Base-by-base conservation (phyloP, 129 eudicot genomes). In the Flaveria bidentis region DNA sequence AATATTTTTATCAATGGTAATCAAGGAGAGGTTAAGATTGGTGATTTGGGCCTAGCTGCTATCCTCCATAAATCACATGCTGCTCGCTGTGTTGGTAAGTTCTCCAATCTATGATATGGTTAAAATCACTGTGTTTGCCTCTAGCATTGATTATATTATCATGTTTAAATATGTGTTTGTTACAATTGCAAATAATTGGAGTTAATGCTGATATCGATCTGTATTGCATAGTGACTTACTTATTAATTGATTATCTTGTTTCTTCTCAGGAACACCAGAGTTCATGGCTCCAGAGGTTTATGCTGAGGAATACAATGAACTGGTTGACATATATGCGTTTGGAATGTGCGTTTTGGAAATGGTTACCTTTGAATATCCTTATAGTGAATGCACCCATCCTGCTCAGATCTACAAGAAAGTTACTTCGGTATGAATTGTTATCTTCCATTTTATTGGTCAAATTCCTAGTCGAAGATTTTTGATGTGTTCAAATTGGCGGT, bases 371-470 rank as follows among this genome's bases (percentile, higher is more conserved):
- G 98, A 93, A 71, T 90, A 88, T 77, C 98, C 98, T 33, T 94
- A 94, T 55, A 94, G 96, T 60, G 98, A 94, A 77, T 94, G 98
- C 88, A 85, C 82, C 16, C 89, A 91, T 78, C 96, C 97, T 55
- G 98, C 98, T 75, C 96, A 95, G 67, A 95, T 95, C 72, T 95
- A 91, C 87, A 95, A 89, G 94, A 95, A 95, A 91, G 99, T 95
- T 44, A 83, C 82, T 45, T 89, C 99, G 71, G 99, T 94, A 89
- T 80, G 87, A 70, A 74, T 28, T 67, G 51, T 6, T 71, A 69
- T 16, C 76, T 73, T 44, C 18, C 46, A 5, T 56, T 67, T 1
- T 26, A 45, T 0, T 3, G 42, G 14, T 45, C 41, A 10, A 57
- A 3, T 18, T 50, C 47, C 7, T 8, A 50, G 13, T 41, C 36